A percentile compares a stretch with the other conserved stretches of the same genome.
These are phyloP conservation scores for Tolypocladium capitatum DNA, from an alignment of 2,329 filamentous ascomycete species.

Conservation along the genomic window DNA sequence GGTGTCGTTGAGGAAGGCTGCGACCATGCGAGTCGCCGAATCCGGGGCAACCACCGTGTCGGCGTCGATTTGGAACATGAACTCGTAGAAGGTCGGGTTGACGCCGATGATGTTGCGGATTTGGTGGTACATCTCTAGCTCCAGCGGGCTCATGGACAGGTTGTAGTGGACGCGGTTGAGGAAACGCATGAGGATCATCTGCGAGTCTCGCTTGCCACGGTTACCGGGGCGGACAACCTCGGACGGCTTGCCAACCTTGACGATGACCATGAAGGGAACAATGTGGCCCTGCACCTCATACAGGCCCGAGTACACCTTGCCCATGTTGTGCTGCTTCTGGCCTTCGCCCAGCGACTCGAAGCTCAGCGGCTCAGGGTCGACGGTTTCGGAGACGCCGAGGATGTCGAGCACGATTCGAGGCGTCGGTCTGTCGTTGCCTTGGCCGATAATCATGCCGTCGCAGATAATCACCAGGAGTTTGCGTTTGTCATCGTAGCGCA, in stretches of 20 bases:
- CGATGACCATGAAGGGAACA: slow-evolving; percentile 89
- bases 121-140: slow-evolving; percentile 97
- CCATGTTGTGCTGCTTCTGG: slow-evolving; percentile 98
- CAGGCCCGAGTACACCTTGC: slow-evolving; percentile 92
- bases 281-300: slow-evolving; percentile 98
- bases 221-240: slow-evolving; percentile 92
- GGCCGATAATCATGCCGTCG: slow-evolving; percentile 98
- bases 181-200: slow-evolving; percentile 98
- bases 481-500: slow-evolving; percentile 96
- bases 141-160: slow-evolving; percentile 84
- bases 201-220: slow-evolving; percentile 97
- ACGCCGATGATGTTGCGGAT: slow-evolving; percentile 98
- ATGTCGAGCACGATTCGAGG: slow-evolving; percentile 95
- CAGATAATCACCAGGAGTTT: slow-evolving; percentile 88
- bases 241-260: slow-evolving; percentile 96
- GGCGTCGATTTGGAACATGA: slow-evolving; percentile 89
- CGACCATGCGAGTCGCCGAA: slow-evolving; percentile 82
- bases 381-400: slow-evolving; percentile 81
- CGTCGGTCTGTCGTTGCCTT: slow-evolving; percentile 92
- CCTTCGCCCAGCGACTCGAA: slow-evolving; percentile 95
- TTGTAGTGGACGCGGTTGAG: slow-evolving; percentile 98
- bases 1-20: slow-evolving; percentile 82
- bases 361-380: slow-evolving; percentile 90
- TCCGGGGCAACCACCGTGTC: slow-evolving; percentile 89
- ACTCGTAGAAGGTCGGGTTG: slow-evolving; percentile 97